Evolutionary conservation across 768 basidiomycete genomes (phyloP), one percentile per base, ranked within the genome.

Genomic region (Naganishia vaughanmartiniae): DNA sequence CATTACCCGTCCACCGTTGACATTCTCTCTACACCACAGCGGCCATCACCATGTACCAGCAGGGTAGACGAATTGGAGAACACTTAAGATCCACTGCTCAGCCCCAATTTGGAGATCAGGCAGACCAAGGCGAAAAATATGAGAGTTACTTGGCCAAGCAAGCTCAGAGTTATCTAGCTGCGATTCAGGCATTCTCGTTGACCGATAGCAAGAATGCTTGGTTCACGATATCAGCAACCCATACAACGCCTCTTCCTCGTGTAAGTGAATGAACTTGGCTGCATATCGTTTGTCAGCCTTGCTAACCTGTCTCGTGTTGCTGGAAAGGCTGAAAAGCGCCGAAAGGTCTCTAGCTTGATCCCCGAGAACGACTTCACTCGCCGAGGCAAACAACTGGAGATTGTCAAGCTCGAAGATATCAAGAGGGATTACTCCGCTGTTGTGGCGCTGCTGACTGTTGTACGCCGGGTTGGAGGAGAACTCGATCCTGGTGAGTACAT

Each of bases 31-130:
- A 56, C 69, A 65, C 73, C 65, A 39, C 77, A 97, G 95, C 94
- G 67, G 91, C 91, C 19, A 85, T 89, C 65, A 88, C 88, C 12
- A 96, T 98, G 94, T 97, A 94, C 80, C 90, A 91, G 75, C 89
- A 92, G 66, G 92, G 90, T 26, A 84, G 89, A 73, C 90, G 92
- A 77, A 82, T 98, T 11, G 87, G 86, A 63, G 83, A 83, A 74
- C 48, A 66, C 46, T 3, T 73, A 24, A 63, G 30, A 26, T 42
- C 60, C 10, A 24, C 36, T 2, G 30, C 6, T 19, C 19, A 63
- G 39, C 36, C 36, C 2, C 42, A 26, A 21, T 42, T 42, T 17
- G 39, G 42, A 4, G 60, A 63, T 11, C 39, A 26, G 51, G 15
- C 68, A 66, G 19, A 74, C 60, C 77, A 81, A 54, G 74, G 82